Evolutionary conservation across 2,329 filamentous ascomycete species (phyloP).

Genomic region (Pseudonectria buxi): DNA sequence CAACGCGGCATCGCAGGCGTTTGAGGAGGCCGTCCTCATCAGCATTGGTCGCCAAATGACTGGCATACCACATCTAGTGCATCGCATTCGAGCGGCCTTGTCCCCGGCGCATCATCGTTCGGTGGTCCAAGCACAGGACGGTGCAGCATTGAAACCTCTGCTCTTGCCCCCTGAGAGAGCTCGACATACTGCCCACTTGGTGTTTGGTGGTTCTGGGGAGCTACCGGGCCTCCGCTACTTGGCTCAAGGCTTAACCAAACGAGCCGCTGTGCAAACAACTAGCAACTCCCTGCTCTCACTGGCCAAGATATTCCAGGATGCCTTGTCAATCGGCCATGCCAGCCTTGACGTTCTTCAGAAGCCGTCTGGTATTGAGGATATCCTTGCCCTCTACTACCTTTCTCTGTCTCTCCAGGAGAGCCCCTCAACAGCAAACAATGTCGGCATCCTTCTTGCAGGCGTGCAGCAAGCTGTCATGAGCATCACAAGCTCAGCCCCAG

Average conservation of each 20-base stretch:
- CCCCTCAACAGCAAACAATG: conserved; percentile 96
- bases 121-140: conserved; percentile 6
- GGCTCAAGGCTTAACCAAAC: conserved; percentile 62
- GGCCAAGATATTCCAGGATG: conserved; percentile 96
- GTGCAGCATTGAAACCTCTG: conserved; percentile 44
- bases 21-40: conserved; percentile 91
- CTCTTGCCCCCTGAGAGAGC: conserved; percentile 79
- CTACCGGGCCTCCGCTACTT: conserved; percentile 70
- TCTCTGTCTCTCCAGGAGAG: conserved; percentile 92
- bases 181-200: conserved; percentile 70
- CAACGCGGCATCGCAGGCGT: conserved; percentile 72
- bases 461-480: conserved; percentile 62
- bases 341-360: conserved; percentile 50
- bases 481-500: conserved; percentile 5
- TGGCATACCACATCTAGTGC: conserved; percentile 72
- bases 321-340: conserved; percentile 68
- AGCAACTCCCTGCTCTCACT: conserved; percentile 92
- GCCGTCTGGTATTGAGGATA: conserved; percentile 78
- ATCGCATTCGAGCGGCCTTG: conserved; percentile 66
- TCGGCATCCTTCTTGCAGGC: conserved; percentile 91
- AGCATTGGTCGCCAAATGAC: conserved; percentile 65
- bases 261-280: conserved; percentile 81
- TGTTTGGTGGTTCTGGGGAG: conserved; percentile 69
- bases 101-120: conserved; percentile 25
- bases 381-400: conserved; percentile 89